Conservation (phyloP, 495 filamentous ascomycete species). For the Lasiosphaeris hirsuta region DNA sequence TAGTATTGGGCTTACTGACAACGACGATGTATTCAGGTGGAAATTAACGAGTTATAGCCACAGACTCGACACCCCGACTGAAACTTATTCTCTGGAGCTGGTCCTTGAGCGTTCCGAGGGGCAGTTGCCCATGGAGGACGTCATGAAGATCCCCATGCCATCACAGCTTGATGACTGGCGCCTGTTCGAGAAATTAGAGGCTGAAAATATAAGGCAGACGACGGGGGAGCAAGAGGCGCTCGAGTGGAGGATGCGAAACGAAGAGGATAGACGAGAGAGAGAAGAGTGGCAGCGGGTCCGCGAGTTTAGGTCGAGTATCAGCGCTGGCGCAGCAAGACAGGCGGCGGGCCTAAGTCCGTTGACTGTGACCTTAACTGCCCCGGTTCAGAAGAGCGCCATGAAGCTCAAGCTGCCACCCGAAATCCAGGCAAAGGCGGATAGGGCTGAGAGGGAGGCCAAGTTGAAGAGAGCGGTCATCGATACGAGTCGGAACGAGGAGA, state of each 20-base stretch:
- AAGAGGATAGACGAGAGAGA: constrained; percentile 6
- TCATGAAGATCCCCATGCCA: constrained; percentile 37
- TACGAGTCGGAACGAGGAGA: background rate
- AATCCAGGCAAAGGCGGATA: background rate
- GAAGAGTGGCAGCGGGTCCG: constrained; percentile 10
- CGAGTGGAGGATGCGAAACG: constrained; percentile 9
- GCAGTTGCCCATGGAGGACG: constrained; percentile 29
- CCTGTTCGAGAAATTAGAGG: constrained; percentile 38
- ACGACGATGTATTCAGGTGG: constrained; percentile 22
- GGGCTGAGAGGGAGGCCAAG: background rate
- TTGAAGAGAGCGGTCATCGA: constrained; percentile 8
- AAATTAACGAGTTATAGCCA: constrained; percentile 37
- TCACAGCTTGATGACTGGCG: constrained; percentile 49
- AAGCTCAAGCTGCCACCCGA: background rate
- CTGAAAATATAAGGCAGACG: constrained; percentile 23
- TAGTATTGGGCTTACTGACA: background rate
- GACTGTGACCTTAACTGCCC: background rate
- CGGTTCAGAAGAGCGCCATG: background rate
- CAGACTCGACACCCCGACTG: constrained; percentile 27
- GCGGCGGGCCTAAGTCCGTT: background rate
- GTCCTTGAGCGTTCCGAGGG: constrained; percentile 31
- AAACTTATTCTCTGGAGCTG: constrained; percentile 33
- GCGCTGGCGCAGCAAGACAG: background rate
- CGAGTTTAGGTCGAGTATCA: constrained; percentile 13
- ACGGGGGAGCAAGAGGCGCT: constrained; percentile 2